Evolutionary conservation across 768 basidiomycete genomes (phyloP), one percentile per base, ranked within the genome.

Genomic region (Suillus subaureus): DNA sequence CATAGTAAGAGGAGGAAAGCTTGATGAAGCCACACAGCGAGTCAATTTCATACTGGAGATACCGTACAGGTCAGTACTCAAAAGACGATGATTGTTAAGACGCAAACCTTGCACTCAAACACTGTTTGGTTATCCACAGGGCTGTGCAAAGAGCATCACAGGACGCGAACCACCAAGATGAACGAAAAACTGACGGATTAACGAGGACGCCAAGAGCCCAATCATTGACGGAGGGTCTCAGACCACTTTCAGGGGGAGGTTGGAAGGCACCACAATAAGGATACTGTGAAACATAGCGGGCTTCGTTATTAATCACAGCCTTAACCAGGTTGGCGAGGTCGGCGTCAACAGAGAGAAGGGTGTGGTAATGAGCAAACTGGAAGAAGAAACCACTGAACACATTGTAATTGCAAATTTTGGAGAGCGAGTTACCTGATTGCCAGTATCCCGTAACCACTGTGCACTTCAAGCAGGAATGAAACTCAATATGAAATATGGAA

Each of bases 231-330:
- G 86, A 82, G 1, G 87, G 88, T 1, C 80, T 70, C 35, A 93
- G 77, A 5, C 89, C 87, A 66, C 90, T 91, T 70, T 92, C 90
- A 0, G 87, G 85, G 12, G 92, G 92, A 52, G 92, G 90, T 66
- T 93, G 92, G 78, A 93, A 93, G 18, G 91, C 82, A 47, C 92
- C 90, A 70, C 92, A 93, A 74, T 93, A 93, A 1, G 91, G 91
- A 70, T 88, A 88, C 69, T 89, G 76, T 2, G 87, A 80, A 26
- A 91, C 87, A 76, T 90, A 92, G 37, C 86, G 85, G 26, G 89
- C 88, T 74, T 93, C 90, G 64, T 88, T 92, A 71, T 92, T 91
- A 70, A 93, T 91, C 52, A 93, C 88, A n/a, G 89, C 92, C 72
- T 89, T 91, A 52, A 92, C 87, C 5, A 93, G 79, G 2, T 82